These are phyloP conservation scores for Pseudogymnoascus sp. DNA, from an alignment of 2,329 filamentous ascomycete genomes.

Conservation along the genomic window DNA sequence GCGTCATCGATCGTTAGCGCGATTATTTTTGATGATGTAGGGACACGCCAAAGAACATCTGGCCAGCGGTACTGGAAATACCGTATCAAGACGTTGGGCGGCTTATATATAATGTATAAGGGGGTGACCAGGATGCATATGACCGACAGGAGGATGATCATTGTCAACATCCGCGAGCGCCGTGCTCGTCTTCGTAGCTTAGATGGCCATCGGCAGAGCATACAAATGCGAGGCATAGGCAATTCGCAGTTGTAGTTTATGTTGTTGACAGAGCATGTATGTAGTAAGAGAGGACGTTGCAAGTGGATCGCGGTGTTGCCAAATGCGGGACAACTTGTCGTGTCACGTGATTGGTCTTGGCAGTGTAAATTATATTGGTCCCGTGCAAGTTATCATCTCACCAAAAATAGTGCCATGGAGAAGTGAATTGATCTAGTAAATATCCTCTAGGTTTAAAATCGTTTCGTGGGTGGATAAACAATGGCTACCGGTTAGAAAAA, in stretches of 20 bases:
- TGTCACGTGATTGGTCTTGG: not conserved
- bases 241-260: not conserved
- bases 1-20: slow-evolving; percentile 85
- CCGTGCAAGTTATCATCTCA: not conserved
- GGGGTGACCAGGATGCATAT: not conserved
- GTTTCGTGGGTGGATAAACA: not conserved
- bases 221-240: slow-evolving; percentile 3
- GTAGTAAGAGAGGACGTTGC: not conserved
- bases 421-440: not conserved
- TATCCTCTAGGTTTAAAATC: not conserved
- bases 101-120: slow-evolving; percentile 70
- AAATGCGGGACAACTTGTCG: not conserved
- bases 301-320: not conserved
- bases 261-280: not conserved
- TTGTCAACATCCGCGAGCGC: slow-evolving; percentile 5
- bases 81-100: slow-evolving; percentile 62
- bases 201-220: slow-evolving; percentile 7
- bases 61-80: slow-evolving; percentile 68
- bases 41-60: slow-evolving; percentile 69
- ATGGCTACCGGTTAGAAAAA: not conserved
- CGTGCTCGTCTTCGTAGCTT: not conserved
- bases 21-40: slow-evolving; percentile 54
- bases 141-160: not conserved
- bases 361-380: not conserved
- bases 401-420: not conserved